Conservation (phyloP, 2,329 filamentous ascomycete species). For the Myriosclerotinia scirpicola region DNA sequence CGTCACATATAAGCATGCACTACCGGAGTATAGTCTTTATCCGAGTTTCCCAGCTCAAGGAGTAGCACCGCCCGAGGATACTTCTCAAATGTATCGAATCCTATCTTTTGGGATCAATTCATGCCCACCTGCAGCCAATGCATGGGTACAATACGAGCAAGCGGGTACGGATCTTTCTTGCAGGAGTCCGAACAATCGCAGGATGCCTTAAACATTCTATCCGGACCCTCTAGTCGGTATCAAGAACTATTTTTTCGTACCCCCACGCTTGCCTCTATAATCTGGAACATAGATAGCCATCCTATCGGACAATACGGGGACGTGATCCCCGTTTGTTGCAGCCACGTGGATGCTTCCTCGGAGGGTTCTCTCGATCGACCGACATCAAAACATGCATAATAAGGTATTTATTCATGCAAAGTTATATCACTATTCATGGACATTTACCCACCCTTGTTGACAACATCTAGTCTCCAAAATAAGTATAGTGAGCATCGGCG, state of each 20-base stretch:
- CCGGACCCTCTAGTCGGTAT: not conserved
- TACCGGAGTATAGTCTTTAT: not conserved
- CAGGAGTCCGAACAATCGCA: not conserved
- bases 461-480: not conserved
- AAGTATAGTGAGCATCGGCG: not conserved
- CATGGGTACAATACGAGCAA: not conserved
- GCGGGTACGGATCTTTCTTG: not conserved
- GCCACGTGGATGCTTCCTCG: not conserved
- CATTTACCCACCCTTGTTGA: not conserved
- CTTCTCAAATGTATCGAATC: constrained; percentile 1
- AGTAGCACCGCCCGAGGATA: not conserved
- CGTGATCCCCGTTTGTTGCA: not conserved
- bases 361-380: not conserved
- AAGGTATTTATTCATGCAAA: constrained; percentile 3
- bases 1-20: not conserved
- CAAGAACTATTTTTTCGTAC: not conserved
- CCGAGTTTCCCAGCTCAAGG: not conserved
- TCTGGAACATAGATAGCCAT: not conserved
- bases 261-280: constrained; percentile 1
- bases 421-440: not conserved
- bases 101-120: not conserved
- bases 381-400: constrained; percentile 1
- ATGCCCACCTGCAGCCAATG: not conserved
- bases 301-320: constrained; percentile 1
- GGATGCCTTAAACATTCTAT: not conserved